Conservation (phyloP, 2,329 filamentous ascomycete species). For the Colletotrichum chlorophyti region DNA sequence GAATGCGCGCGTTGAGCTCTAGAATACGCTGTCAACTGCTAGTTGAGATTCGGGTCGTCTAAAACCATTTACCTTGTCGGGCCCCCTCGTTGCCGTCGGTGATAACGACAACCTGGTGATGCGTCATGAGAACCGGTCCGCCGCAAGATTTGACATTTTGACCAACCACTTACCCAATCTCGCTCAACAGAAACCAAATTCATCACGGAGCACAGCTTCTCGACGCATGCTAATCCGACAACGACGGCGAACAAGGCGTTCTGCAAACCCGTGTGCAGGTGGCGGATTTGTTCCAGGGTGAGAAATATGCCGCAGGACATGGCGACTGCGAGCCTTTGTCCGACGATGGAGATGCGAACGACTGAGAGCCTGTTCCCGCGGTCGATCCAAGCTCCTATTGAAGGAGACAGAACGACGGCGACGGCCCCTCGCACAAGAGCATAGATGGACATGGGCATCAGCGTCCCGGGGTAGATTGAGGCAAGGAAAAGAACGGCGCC, state of each 20-base stretch:
- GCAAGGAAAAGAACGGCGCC: slow-evolving; percentile 53
- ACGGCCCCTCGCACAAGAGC: slow-evolving; percentile 38
- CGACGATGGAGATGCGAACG: slow-evolving; percentile 44
- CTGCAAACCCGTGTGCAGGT: no score
- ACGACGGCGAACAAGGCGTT: no score
- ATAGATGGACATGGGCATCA: slow-evolving; percentile 64
- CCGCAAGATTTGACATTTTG: accelerated
- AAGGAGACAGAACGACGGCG: slow-evolving; percentile 38
- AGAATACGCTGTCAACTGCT: no score
- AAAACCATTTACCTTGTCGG: no score
- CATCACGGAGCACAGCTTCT: slow-evolving; percentile 70
- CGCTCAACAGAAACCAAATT: slow-evolving; percentile 74
- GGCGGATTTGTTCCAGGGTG: no score
- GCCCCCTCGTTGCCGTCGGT: slow-evolving; percentile 14
- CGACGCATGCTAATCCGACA: slow-evolving; percentile 61
- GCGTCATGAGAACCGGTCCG: background rate
- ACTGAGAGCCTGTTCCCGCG: slow-evolving; percentile 42
- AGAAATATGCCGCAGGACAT: slow-evolving; percentile 16
- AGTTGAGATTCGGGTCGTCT: no score
- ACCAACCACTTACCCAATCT: slow-evolving; percentile 63
- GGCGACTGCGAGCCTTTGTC: slow-evolving; percentile 23
- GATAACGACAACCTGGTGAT: slow-evolving; percentile 48
- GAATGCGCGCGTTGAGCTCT: slow-evolving; percentile 67
- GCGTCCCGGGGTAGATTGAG: slow-evolving; percentile 50
- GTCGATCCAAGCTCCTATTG: slow-evolving; percentile 59